A percentile compares a stretch with the other conserved stretches of the same genome.
Evolutionary conservation across 2,329 filamentous ascomycete genomes (phyloP).

Genomic region (Ceratocystis papillata): DNA sequence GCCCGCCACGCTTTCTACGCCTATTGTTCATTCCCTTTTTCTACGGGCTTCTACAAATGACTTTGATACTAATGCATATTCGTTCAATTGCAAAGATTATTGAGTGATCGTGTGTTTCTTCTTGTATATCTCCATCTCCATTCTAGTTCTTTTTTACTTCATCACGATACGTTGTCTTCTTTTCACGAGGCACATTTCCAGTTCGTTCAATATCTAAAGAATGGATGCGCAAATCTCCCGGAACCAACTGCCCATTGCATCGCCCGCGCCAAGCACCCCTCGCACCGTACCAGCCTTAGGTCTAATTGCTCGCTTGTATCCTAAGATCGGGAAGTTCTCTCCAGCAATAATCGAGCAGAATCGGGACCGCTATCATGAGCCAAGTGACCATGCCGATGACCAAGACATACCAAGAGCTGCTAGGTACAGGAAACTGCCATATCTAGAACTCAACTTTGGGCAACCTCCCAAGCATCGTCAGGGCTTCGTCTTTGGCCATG

Average conservation of each 20-base stretch:
- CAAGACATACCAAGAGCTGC: background rate
- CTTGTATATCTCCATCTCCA: background rate
- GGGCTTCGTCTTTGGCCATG: slow-evolving; percentile 15
- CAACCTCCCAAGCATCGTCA: slow-evolving; percentile 15
- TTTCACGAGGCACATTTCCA: background rate
- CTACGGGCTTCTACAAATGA: background rate
- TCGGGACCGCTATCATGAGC: slow-evolving; percentile 13
- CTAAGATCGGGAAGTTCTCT: background rate
- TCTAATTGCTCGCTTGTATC: slow-evolving; percentile 17
- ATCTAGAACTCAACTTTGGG: slow-evolving; percentile 9
- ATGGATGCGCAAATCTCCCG: background rate
- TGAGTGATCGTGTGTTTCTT: background rate
- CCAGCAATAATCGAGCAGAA: slow-evolving; percentile 3
- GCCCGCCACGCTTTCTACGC: too few relatives aligned
- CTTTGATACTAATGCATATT: background rate
- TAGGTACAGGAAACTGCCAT: slow-evolving; percentile 4
- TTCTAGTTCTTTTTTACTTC: background rate
- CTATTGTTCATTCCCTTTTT: too few relatives aligned
- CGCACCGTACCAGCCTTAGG: background rate
- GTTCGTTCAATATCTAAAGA: background rate
- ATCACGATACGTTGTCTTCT: background rate
- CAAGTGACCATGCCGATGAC: background rate
- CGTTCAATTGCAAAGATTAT: background rate
- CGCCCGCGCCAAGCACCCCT: background rate
- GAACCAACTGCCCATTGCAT: background rate